Conservation (phyloP, 306 rosid genomes). For the Prosopis cineraria region DNA sequence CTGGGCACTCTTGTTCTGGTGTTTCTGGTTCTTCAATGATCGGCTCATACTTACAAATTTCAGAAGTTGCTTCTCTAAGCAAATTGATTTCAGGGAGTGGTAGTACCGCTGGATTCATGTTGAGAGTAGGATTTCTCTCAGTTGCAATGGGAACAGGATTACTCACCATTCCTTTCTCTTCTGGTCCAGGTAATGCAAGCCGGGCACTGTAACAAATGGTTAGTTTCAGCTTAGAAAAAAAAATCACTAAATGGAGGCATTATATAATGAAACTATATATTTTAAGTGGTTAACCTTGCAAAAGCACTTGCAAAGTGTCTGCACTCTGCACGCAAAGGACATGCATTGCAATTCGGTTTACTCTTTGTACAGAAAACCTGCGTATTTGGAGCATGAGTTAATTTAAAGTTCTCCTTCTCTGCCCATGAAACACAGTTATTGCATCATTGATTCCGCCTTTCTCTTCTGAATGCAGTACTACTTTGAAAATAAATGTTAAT, state of each 20-base stretch:
- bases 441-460: conserved; percentile 8
- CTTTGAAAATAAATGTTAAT: conserved; percentile 11
- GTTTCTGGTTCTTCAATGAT: conserved; percentile 90
- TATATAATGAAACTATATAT: conserved; percentile 25
- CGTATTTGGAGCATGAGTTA: conserved; percentile 41
- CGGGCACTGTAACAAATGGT: conserved; percentile 70
- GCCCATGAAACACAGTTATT: conserved; percentile 25
- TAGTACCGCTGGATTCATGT: conserved; percentile 48
- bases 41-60: conserved; percentile 62
- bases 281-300: conserved; percentile 72
- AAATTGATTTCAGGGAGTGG: conserved; percentile 51
- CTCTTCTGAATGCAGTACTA: neutral
- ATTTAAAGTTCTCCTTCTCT: conserved; percentile 19
- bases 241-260: conserved; percentile 27
- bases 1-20: conserved; percentile 62
- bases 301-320: conserved; percentile 98
- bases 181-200: conserved; percentile 93
- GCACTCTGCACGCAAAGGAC: conserved; percentile 99
- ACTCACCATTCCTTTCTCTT: conserved; percentile 62
- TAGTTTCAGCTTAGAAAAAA: conserved; percentile 36
- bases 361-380: conserved; percentile 96
- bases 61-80: conserved; percentile 34
- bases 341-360: conserved; percentile 94
- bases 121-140: conserved; percentile 42
- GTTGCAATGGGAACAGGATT: conserved; percentile 44